These are phyloP conservation scores for Aspergillus panamensis DNA, from an alignment of 495 filamentous ascomycete species.

Conservation along the genomic window DNA sequence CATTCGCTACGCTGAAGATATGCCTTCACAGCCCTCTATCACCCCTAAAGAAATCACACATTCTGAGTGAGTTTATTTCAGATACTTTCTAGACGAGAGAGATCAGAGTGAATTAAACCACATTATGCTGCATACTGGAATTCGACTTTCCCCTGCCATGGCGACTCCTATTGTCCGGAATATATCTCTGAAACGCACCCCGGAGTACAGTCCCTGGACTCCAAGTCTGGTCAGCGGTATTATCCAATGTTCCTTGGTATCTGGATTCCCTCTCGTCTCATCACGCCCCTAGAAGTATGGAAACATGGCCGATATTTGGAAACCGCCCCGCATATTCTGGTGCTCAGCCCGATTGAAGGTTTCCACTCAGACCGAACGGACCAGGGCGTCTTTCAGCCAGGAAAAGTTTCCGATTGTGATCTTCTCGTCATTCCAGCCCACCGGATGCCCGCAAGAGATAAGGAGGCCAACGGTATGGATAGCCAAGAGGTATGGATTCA, in stretches of 20 bases:
- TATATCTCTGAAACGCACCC: no score
- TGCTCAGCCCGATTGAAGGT: no score
- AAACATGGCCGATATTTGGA: no score
- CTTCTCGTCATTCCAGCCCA: background rate
- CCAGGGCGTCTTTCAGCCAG: background rate
- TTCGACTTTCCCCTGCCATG: background rate
- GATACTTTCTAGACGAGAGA: background rate
- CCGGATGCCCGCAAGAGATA: background rate
- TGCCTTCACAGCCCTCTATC: background rate
- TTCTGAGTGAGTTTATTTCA: background rate
- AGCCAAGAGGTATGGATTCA: background rate
- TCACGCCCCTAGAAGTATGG: no score
- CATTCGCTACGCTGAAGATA: background rate
- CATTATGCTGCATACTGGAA: background rate
- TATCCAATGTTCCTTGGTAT: no score
- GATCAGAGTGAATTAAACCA: background rate
- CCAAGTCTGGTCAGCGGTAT: no score
- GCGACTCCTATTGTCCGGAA: no score
- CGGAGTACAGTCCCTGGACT: no score
- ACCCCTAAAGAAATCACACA: background rate
- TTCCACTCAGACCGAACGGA: background rate
- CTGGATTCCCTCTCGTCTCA: no score
- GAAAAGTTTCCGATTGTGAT: background rate
- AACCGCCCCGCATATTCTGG: no score
- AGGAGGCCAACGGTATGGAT: background rate